Evolutionary conservation across 345 rosid species (phyloP), one percentile per base, ranked within the genome.

Genomic region (Sapria himalayana): DNA sequence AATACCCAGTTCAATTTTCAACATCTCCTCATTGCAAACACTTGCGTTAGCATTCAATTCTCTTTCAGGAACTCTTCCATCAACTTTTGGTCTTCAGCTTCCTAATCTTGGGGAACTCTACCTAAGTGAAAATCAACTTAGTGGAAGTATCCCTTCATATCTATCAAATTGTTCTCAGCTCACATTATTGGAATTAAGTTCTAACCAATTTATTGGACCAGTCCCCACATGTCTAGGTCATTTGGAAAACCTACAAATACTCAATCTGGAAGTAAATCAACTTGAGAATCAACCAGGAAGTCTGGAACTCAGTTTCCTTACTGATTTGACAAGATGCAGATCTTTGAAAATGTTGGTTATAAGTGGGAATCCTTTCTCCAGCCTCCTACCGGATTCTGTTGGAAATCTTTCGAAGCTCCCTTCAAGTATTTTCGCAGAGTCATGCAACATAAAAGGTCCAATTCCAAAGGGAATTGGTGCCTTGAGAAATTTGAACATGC

Each of bases 301-400:
- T 25, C 46, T 33, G 15, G 46, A 41, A 19, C 46, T 41, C 18
- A 15, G 32, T 41, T 41, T 41, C 33, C 12, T 41, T 4, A 15
- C 46, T 13, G 33, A 19, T 23, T 25, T 41, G 9, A 24, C 46
- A 9, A 41, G 17, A 4, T 41, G 46, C 20, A 41, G 46, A 8
- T 14, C 14, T 3, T 17, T 24, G 21, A 23, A 41, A 41, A 23
- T 21, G 4, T 25, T 41, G 33, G 12, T 25, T 41, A 8, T 41
- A 33, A 19, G 27, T 4, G 19, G 34, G 19, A 41, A 41, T 15
- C 46, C 46, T 5, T 23, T 41, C 1, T 15, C 15, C 4, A 33
- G 46, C n/a, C 7, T 2, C 32, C 21, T 41, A 4, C 46, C 33
- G 1, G 46, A 41, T 13, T 41, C 46, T 15, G 27, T 41, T 23